Percentiles rank a stretch among this genome's conserved stretches.
Evolutionary conservation across 139 green algal genomes (phyloP).

Genomic region (Tetraselmis striata): DNA sequence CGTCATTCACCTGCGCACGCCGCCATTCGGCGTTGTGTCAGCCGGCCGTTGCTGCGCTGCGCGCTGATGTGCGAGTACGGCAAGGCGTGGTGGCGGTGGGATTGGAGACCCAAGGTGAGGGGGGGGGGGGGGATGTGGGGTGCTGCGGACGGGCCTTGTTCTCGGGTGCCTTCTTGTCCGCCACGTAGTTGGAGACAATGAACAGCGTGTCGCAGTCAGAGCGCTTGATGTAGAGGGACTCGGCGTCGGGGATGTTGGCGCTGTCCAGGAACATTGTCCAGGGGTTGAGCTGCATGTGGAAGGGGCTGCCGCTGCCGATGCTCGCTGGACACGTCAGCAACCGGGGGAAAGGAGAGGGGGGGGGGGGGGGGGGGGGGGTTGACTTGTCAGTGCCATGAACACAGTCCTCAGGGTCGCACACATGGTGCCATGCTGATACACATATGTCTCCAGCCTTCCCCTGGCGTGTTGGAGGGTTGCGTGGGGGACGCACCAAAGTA

Average conservation of each 20-base stretch:
- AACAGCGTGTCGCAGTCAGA: constrained; percentile 78
- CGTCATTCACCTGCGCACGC: constrained; percentile 43
- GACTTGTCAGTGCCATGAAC: no score
- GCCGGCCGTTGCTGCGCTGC: no score
- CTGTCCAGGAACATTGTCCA: constrained; percentile 63
- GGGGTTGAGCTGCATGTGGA: constrained; percentile 53
- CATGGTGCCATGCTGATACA: no score
- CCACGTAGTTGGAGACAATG: constrained; percentile 75
- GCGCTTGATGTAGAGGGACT: constrained; percentile 57
- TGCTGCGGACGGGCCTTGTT: not conserved
- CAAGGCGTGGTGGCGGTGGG: no score
- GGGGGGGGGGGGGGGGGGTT: no score
- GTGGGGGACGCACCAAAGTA: not conserved
- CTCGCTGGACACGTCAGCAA: not conserved
- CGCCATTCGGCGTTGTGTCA: constrained; percentile 40
- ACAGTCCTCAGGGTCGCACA: no score
- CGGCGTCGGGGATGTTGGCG: constrained; percentile 56
- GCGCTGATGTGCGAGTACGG: no score
- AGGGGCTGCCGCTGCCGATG: not conserved
- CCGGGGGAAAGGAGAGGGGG: no score
- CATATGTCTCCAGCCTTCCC: no score
- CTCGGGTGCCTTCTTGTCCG: constrained; percentile 30
- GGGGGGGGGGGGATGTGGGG: no score
- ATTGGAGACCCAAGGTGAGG: no score
- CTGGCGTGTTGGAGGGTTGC: no score